A percentile compares a stretch with the other conserved stretches of the same genome.
Evolutionary conservation across 2,329 filamentous ascomycete species (phyloP).

Genomic region (Rhynchosporium secalis): DNA sequence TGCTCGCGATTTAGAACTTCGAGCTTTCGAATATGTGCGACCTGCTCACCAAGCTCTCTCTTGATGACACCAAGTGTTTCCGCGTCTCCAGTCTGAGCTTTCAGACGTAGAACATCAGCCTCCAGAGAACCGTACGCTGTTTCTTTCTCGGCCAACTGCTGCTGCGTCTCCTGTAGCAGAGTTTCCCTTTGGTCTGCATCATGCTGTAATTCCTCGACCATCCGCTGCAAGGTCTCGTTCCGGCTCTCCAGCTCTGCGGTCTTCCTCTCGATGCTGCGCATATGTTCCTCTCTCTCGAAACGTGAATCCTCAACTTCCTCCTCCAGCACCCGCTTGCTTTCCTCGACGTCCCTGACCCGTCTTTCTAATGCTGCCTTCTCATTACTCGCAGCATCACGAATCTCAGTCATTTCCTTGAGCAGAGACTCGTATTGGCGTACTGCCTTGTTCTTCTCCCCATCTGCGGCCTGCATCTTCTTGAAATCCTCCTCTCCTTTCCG

Average conservation of each 20-base stretch:
- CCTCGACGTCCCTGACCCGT: constrained; percentile 68
- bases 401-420: constrained; percentile 52
- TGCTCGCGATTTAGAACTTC: constrained; percentile 82
- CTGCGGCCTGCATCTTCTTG: constrained; percentile 61
- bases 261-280: constrained; percentile 62
- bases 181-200: constrained; percentile 44
- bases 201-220: constrained; percentile 50
- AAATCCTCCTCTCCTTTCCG: constrained; percentile 84
- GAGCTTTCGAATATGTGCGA: constrained; percentile 83
- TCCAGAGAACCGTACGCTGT: constrained; percentile 72
- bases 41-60: constrained; percentile 85
- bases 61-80: constrained; percentile 86
- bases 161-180: constrained; percentile 38
- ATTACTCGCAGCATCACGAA: constrained; percentile 51
- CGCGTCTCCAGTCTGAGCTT: constrained; percentile 81
- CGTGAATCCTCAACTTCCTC: constrained; percentile 79
- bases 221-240: constrained; percentile 57
- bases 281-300: constrained; percentile 65
- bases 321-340: constrained; percentile 70
- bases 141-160: constrained; percentile 63
- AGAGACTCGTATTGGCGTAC: constrained; percentile 51
- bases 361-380: constrained; percentile 68
- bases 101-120: constrained; percentile 78
- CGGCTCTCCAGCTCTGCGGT: constrained; percentile 62
- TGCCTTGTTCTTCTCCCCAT: constrained; percentile 54